A percentile compares a stretch with the other conserved stretches of the same genome.
phyloP scores from a whole-genome alignment of 164 flowering plant species.

The Magnolia changhungtana region DNA sequence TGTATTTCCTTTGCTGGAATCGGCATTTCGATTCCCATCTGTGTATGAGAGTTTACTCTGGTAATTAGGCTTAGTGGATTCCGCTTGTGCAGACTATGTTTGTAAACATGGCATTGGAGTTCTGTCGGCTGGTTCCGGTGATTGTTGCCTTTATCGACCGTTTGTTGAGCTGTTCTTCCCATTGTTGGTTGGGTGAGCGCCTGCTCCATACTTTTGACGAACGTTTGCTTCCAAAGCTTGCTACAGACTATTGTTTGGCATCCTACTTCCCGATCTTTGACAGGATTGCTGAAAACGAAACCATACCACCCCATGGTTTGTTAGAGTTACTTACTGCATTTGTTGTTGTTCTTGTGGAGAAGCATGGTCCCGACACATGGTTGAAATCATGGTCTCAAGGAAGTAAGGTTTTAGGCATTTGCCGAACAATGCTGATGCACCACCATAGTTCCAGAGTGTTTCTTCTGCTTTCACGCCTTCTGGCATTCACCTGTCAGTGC shows the following conservation, averaged over 20 bases:
- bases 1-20: background rate
- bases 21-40: background rate
- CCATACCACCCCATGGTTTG: conserved; percentile 67
- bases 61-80: background rate
- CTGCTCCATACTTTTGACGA: conserved; percentile 76
- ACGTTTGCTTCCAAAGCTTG: conserved; percentile 63
- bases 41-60: background rate
- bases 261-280: conserved; percentile 76
- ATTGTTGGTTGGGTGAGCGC: conserved; percentile 73
- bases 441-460: conserved; percentile 82
- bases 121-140: conserved; percentile 65
- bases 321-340: conserved; percentile 66
- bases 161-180: conserved; percentile 65
- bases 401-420: conserved; percentile 76
- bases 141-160: conserved; percentile 65
- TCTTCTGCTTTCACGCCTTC: conserved; percentile 62
- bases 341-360: conserved; percentile 51
- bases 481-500: conserved; percentile 69
- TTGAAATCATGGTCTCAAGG: conserved; percentile 85
- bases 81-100: conserved; percentile 58
- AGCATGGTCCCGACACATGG: conserved; percentile 73
- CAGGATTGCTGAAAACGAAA: conserved; percentile 69
- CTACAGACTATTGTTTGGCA: conserved; percentile 46
- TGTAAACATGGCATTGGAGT: conserved; percentile 55
- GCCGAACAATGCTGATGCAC: conserved; percentile 79